Base-by-base conservation (phyloP, 2,329 filamentous ascomycete genomes). In the Domatiomyces globalis region DNA sequence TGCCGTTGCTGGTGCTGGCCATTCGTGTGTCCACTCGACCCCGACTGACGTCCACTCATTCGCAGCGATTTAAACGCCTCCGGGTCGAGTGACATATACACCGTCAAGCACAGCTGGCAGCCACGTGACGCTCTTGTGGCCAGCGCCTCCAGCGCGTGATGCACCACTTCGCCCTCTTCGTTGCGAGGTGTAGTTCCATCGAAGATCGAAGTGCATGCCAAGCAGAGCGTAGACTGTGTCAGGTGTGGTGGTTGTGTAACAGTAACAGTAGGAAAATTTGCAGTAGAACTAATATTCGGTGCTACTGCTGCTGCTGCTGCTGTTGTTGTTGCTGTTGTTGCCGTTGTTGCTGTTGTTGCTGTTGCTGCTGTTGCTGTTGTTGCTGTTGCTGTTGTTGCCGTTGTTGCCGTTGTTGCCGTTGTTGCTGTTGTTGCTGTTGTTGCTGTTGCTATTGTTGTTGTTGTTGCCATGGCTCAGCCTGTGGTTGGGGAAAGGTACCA, bases 21-120 rank as follows among this genome's bases (percentile, higher is more conserved):
- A 33, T 33, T 33, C 8, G 29, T 33, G 8, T 5, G 9, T 9
- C 29, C 29, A 15, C 33, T 39, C 33, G 33, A 39, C 12, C 15
- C 33, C 15, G 48, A 52, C 18, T 48, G 42, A n/a, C 47, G 48
- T 39, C 5, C 33, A 39, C 15, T 39, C 12, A 10, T 5, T 39
- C 33, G 10, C 25, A 59, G 59, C n/a, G 48, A 53, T 39, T 46
- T 50, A 45, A 59, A 58, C n/a, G 56, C 50, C 17, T 59, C 57
- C 9, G 58, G 58, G 46, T 61, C 57, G 22, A 61, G 55, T 49
- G 55, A 55, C 54, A 56, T 56, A 46, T 57, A 61, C 10, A 61
- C 56, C 2, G 58, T 61, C 45, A 61, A 48, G 51, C 58, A 61
- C 15, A 61, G 49, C 45, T 61, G 58, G 48, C 58, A 61, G 43